Base-by-base conservation (phyloP, 2,329 filamentous ascomycete genomes). In the Leptodontidium sp. region DNA sequence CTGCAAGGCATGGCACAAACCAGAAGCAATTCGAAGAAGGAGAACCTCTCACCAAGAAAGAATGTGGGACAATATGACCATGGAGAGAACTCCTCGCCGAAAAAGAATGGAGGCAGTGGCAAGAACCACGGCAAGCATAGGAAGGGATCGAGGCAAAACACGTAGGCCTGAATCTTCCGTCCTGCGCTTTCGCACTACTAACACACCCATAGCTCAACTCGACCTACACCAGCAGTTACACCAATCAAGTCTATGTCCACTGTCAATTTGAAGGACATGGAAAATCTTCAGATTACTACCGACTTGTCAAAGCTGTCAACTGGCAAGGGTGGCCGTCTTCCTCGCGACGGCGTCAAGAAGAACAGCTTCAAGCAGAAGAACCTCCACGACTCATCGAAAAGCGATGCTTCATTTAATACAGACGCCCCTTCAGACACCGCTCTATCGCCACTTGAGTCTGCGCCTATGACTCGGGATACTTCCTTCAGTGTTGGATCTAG, bases 401-500 rank as follows among this genome's bases (percentile, higher is more conserved):
- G 32, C 6, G 64, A 69, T 57, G 43, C 50, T 29, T 69, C 67
- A 14, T 50, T 66, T 21, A 40, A 17, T 9, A 68, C 65, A 1
- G 67, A 71, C 38, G 32, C 55, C 11, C 53, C 58, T 14, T 66
- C 62, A 15, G 64, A 67, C 24, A 47, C 52, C 15, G 21, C 63
- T 12, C 8, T 40, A 4, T 68, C 66, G 21, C 64, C 69, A 15
- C 2, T 63, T 38, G 29, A 53, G 12, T 65, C 38, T 38, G 26
- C n/a, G 49, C 29, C 4, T 47, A 38, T 49, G 49, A 38, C 26
- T 24, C 26, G 26, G 43, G 35, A 68, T 11, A 66, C 43, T 4
- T 71, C 69, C 1, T 70, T 69, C 24, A 71, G 69, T 40, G 52
- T 24, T n/a, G 21, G 43, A 12, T 68, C 68, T 0, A 71, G 64